These are phyloP conservation scores for Allium fistulosum DNA, from an alignment of 106 monocot genomes.

Conservation along the genomic window DNA sequence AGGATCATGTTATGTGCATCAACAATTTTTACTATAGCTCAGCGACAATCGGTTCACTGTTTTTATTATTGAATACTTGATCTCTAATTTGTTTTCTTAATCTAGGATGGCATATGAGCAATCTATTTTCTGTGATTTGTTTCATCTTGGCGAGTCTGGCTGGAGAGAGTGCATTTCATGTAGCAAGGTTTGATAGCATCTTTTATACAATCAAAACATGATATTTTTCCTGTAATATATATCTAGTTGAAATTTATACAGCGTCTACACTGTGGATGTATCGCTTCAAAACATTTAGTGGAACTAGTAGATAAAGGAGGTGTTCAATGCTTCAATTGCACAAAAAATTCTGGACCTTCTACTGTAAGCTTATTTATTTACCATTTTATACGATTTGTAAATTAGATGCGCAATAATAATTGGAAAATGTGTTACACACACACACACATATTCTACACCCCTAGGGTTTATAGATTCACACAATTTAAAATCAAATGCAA, in stretches of 20 bases:
- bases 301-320: constrained; percentile 88
- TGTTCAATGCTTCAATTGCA: constrained; percentile 70
- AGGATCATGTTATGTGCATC: too few relatives aligned
- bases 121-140: constrained; percentile 63
- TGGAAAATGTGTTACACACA: too few relatives aligned
- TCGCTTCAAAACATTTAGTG: constrained; percentile 66
- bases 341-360: constrained; percentile 46
- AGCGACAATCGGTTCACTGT: too few relatives aligned
- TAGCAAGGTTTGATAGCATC: constrained; percentile 56
- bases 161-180: constrained; percentile 88
- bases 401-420: too few relatives aligned
- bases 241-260: constrained; percentile 18
- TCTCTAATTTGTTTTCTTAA: background rate
- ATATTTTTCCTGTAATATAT: background rate
- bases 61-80: too few relatives aligned
- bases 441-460: too few relatives aligned
- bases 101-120: constrained; percentile 78
- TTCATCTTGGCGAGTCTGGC: constrained; percentile 83
- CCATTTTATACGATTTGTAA: too few relatives aligned
- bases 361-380: constrained; percentile 42
- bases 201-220: background rate
- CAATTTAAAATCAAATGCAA: too few relatives aligned
- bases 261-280: constrained; percentile 95
- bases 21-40: too few relatives aligned
- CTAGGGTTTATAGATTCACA: too few relatives aligned